A percentile compares a stretch with the other conserved stretches of the same genome.
phyloP scores from a whole-genome alignment of 208 protist species.

The Leptomonas pyrrhocoris region DNA sequence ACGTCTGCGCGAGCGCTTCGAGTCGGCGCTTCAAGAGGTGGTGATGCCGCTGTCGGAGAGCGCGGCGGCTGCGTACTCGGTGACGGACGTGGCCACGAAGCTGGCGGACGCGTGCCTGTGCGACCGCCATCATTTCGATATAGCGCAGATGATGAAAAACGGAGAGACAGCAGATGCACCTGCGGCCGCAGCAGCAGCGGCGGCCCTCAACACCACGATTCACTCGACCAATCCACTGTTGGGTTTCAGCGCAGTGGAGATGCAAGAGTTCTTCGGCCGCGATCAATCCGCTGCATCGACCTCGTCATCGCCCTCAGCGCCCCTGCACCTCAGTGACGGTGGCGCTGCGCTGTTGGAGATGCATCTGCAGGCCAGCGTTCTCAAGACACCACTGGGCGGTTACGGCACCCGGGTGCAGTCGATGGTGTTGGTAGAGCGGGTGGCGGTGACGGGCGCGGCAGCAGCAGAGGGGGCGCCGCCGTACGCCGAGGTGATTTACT shows the following conservation, averaged over 20 bases:
- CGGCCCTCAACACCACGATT: conserved; percentile 34
- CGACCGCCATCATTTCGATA: conserved; percentile 40
- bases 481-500: conserved; percentile 34
- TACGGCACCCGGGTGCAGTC: conserved; percentile 63
- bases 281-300: conserved; percentile 8
- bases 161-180: background rate
- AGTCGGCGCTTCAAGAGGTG: conserved; percentile 16
- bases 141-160: conserved; percentile 23
- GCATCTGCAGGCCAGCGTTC: conserved; percentile 51
- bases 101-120: conserved; percentile 52
- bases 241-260: conserved; percentile 38
- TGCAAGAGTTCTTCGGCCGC: conserved; percentile 27
- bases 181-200: background rate
- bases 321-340: conserved; percentile 22
- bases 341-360: conserved; percentile 26
- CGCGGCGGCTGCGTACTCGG: background rate
- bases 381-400: conserved; percentile 15
- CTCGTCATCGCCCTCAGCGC: no score
- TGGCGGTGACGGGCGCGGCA: background rate
- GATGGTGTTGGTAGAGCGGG: conserved; percentile 54
- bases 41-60: conserved; percentile 20
- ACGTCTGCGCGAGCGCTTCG: conserved; percentile 36
- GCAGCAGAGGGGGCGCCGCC: background rate
- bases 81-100: conserved; percentile 32
- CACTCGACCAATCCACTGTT: conserved; percentile 33